Conservation (phyloP, 805 yeast species). For the Hanseniaspora lachancei region DNA sequence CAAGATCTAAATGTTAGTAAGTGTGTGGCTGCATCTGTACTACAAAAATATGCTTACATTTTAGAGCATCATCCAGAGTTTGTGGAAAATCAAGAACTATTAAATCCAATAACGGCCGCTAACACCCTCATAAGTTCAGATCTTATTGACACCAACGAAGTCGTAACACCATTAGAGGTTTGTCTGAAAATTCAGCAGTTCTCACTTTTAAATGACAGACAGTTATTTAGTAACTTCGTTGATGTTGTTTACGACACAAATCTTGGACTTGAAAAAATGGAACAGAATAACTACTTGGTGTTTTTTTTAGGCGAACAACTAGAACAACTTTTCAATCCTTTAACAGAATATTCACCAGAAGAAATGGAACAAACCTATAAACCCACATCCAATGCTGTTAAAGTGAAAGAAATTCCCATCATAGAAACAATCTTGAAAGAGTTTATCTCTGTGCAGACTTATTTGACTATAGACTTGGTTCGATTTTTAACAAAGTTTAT, state of each 20-base stretch:
- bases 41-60: constrained; percentile 55
- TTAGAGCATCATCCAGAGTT: constrained; percentile 15
- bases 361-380: constrained; percentile 57
- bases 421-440: constrained; percentile 51
- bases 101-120: constrained; percentile 84
- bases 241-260: constrained; percentile 63
- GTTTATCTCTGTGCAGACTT: constrained; percentile 56
- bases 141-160: constrained; percentile 33
- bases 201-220: constrained; percentile 44
- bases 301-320: constrained; percentile 69
- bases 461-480: constrained; percentile 57
- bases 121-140: constrained; percentile 54
- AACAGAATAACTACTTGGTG: constrained; percentile 63
- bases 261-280: constrained; percentile 32
- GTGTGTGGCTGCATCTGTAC: constrained; percentile 60
- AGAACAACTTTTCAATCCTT: constrained; percentile 79
- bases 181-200: constrained; percentile 43
- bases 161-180: constrained; percentile 37
- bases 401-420: constrained; percentile 27
- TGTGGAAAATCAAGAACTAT: constrained; percentile 25
- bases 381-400: constrained; percentile 35
- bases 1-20: constrained; percentile 49
- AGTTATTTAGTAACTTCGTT: constrained; percentile 40
- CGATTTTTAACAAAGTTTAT: constrained; percentile 65
- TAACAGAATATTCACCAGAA: constrained; percentile 86